Conservation (phyloP, 768 basidiomycete species). For the Lanmaoa pseudosensibilis region DNA sequence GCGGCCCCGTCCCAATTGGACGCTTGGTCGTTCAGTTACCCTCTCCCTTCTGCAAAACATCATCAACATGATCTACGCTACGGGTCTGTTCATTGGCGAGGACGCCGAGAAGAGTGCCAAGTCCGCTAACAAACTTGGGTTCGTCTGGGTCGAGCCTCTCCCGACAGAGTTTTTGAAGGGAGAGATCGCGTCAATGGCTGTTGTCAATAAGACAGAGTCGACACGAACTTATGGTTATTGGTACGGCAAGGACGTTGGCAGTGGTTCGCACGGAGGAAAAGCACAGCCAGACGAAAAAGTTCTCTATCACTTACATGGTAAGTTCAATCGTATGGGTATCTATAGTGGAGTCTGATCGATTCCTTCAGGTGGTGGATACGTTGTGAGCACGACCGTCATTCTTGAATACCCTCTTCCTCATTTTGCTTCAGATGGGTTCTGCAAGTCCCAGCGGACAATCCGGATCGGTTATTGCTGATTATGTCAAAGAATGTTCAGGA, state of each 20-base stretch:
- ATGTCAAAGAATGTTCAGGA: background rate
- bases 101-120: no score
- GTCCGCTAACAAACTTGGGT: no score
- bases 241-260: background rate
- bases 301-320: conserved; percentile 7
- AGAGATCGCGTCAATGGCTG: background rate
- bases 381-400: background rate
- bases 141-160: background rate
- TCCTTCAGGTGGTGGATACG: background rate
- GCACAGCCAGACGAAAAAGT: conserved; percentile 2
- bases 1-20: no score
- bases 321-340: background rate
- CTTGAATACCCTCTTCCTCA: background rate
- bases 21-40: no score
- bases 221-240: conserved; percentile 1
- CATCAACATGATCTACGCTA: no score
- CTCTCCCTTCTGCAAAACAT: no score
- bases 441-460: background rate
- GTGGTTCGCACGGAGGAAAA: conserved; percentile 4
- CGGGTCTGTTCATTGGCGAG: no score
- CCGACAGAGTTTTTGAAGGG: background rate
- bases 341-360: background rate
- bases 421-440: background rate
- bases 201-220: background rate
- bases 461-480: background rate